phyloP scores from a whole-genome alignment of 2,329 filamentous ascomycete genomes.

The Trichoderma hamatum region DNA sequence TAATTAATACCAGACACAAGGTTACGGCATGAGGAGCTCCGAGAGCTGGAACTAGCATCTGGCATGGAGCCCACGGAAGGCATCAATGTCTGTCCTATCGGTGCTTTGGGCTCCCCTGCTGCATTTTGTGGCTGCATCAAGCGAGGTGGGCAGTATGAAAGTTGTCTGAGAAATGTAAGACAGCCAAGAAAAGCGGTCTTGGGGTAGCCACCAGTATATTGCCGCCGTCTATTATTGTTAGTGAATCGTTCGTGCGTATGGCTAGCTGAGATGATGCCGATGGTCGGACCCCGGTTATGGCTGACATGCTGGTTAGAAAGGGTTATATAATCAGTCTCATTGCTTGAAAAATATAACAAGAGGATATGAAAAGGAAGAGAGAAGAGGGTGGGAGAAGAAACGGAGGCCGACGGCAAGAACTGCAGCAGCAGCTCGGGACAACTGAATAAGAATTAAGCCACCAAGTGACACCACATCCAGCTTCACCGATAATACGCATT shows the following conservation, averaged over 20 bases:
- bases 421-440: background rate
- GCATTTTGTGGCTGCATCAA: constrained; percentile 3
- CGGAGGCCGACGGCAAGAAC: background rate
- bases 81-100: constrained; percentile 4
- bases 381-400: background rate
- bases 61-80: background rate
- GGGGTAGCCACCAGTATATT: background rate
- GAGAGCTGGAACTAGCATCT: background rate
- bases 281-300: background rate
- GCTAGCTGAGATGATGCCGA: background rate
- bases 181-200: background rate
- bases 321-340: no score
- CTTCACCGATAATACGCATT: background rate
- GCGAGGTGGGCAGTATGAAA: background rate
- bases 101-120: background rate
- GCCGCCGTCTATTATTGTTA: background rate
- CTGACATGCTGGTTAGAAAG: background rate
- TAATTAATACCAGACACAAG: constrained; percentile 13
- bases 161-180: background rate
- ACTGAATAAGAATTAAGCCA: background rate
- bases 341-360: background rate
- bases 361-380: background rate
- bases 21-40: constrained; percentile 14
- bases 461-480: background rate
- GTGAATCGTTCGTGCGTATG: no score